Percentiles rank a stretch among this genome's conserved stretches.
These are phyloP conservation scores for Actinomortierella ambigua DNA, from an alignment of 371 early-diverging fungal genomes.

Conservation along the genomic window DNA sequence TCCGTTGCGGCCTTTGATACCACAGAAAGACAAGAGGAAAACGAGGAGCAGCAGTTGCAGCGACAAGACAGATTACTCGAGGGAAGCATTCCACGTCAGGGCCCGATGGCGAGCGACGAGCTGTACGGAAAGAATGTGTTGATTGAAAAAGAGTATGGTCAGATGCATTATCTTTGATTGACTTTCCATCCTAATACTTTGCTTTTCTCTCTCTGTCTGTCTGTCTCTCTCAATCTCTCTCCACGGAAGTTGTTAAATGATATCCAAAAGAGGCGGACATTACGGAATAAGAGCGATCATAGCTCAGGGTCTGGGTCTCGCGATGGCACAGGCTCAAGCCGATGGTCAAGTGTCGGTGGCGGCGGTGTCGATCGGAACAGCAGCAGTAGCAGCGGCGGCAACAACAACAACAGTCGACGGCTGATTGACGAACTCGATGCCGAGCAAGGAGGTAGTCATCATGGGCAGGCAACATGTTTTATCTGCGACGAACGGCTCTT, in stretches of 20 bases:
- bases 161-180: conserved; percentile 13
- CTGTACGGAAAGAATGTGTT: conserved; percentile 47
- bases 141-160: conserved; percentile 28
- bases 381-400: conserved; percentile 11
- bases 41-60: conserved; percentile 62
- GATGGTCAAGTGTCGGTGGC: conserved; percentile 22
- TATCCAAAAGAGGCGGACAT: conserved; percentile 31
- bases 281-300: conserved; percentile 24
- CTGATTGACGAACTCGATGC: not conserved
- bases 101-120: conserved; percentile 52
- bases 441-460: conserved; percentile 17
- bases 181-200: not conserved
- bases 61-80: conserved; percentile 53
- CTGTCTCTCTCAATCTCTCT: too few relatives aligned
- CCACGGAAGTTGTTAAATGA: conserved; percentile 36
- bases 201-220: not conserved
- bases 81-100: conserved; percentile 47
- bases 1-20: not conserved
- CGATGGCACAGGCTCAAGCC: conserved; percentile 10
- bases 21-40: conserved; percentile 51
- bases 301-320: conserved; percentile 11
- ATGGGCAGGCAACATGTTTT: conserved; percentile 61
- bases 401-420: not conserved
- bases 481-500: conserved; percentile 71
- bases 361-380: not conserved